Evolutionary conservation across 1,284 basidiomycete genomes (phyloP).

Genomic region (Phlebopus sp.): DNA sequence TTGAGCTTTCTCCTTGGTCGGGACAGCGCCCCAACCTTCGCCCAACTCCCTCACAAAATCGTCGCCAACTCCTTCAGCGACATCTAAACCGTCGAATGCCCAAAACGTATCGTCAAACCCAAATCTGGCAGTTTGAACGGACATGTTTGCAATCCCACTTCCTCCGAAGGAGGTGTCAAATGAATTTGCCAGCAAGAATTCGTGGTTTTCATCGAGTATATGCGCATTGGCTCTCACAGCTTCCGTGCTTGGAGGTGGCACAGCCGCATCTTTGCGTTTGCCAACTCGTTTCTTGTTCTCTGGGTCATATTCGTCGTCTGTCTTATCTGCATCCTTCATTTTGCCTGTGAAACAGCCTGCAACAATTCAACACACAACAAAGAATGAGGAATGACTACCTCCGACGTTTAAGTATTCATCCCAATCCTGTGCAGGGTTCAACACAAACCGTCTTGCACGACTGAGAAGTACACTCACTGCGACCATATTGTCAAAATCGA

Average conservation of each 20-base stretch:
- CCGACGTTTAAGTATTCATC: constrained; percentile 54
- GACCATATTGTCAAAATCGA: constrained; percentile 68
- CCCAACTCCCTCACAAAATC: constrained; percentile 72
- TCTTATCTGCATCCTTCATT: constrained; percentile 22
- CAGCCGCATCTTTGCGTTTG: constrained; percentile 29
- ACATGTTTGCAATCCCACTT: constrained; percentile 37
- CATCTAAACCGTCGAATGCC: constrained; percentile 51
- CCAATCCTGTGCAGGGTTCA: constrained; percentile 50
- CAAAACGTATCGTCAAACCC: constrained; percentile 51
- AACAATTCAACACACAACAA: too few species aligned
- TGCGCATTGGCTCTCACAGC: constrained; percentile 49
- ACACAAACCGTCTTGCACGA: not conserved
- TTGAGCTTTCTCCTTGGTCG: constrained; percentile 21
- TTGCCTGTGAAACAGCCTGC: constrained; percentile 12
- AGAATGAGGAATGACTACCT: too few species aligned
- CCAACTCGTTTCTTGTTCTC: constrained; percentile 34
- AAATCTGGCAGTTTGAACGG: constrained; percentile 55
- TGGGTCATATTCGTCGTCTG: constrained; percentile 51
- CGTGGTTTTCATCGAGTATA: constrained; percentile 67
- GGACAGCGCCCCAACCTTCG: constrained; percentile 56
- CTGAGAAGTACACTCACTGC: constrained; percentile 43
- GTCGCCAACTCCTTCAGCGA: constrained; percentile 59
- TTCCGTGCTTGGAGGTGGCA: constrained; percentile 34
- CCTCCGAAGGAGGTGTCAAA: constrained; percentile 58
- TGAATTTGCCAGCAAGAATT: constrained; percentile 61